Conservation (phyloP, 768 basidiomycete genomes). For the Phallus indusiatus region DNA sequence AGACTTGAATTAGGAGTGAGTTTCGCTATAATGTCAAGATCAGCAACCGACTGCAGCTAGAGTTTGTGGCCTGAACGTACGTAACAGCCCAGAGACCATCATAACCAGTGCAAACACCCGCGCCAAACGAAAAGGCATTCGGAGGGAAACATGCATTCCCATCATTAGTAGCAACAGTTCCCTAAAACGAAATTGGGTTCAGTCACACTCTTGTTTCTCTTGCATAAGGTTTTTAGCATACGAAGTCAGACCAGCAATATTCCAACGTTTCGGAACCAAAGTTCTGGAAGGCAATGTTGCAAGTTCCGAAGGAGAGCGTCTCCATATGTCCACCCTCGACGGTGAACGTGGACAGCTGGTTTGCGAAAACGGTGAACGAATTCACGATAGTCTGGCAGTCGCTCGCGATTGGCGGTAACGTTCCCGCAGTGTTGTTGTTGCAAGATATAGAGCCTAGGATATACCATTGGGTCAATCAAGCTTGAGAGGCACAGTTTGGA, state of each 20-base stretch:
- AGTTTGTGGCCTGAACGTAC: not conserved
- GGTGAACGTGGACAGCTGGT: not conserved
- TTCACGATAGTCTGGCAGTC: constrained; percentile 3
- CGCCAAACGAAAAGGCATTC: not conserved
- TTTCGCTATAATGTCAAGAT: not conserved
- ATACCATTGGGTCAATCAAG: not conserved
- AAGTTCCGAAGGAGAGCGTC: constrained; percentile 5
- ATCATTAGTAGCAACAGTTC: not conserved
- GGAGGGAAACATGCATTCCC: not conserved
- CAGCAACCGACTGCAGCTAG: not conserved
- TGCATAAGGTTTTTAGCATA: not conserved
- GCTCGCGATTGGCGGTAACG: not conserved
- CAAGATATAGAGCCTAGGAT: not conserved
- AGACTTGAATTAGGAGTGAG: not conserved
- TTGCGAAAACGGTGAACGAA: not conserved
- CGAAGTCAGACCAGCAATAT: constrained; percentile 6
- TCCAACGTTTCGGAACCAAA: not conserved
- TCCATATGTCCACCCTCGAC: not conserved
- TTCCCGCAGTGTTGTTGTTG: constrained; percentile 1
- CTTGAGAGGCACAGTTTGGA: not conserved
- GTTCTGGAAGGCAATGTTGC: not conserved
- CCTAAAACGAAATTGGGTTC: not conserved
- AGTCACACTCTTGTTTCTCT: not conserved
- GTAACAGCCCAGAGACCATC: not conserved
- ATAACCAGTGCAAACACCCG: not conserved